Evolutionary conservation across 75 land plant genomes (phyloP).

Genomic region (Picea glauca): DNA sequence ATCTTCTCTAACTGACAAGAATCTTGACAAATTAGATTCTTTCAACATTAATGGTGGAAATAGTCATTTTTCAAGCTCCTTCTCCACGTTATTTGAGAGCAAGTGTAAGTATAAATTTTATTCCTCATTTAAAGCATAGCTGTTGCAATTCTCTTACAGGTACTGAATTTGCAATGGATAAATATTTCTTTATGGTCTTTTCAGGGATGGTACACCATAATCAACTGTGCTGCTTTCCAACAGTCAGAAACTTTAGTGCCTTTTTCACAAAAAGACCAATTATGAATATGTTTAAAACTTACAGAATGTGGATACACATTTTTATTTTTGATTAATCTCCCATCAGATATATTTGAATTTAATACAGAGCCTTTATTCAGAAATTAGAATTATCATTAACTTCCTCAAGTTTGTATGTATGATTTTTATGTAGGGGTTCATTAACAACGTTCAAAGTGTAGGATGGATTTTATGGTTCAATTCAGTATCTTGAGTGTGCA

Average conservation of each 20-base stretch:
- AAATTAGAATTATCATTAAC: not conserved
- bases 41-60: constrained; percentile 2
- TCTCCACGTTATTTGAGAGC: constrained; percentile 2
- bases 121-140: not conserved
- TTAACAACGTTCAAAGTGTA: too few relatives aligned
- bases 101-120: constrained; percentile 3
- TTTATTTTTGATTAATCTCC: not conserved
- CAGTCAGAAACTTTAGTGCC: not conserved
- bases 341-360: not conserved
- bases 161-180: not conserved
- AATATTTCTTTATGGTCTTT: not conserved
- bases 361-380: not conserved
- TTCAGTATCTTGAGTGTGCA: too few relatives aligned
- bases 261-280: not conserved
- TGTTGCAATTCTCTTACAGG: not conserved
- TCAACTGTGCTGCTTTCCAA: not conserved
- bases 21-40: constrained; percentile 7
- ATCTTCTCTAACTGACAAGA: not conserved
- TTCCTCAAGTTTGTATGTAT: not conserved
- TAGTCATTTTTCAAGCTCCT: constrained; percentile 4
- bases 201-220: not conserved
- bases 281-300: not conserved
- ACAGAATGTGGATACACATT: not conserved
- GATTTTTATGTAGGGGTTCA: too few relatives aligned
- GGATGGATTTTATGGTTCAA: too few relatives aligned